phyloP scores from a whole-genome alignment of 495 filamentous ascomycete genomes.

The Clavariopsis aquatica region DNA sequence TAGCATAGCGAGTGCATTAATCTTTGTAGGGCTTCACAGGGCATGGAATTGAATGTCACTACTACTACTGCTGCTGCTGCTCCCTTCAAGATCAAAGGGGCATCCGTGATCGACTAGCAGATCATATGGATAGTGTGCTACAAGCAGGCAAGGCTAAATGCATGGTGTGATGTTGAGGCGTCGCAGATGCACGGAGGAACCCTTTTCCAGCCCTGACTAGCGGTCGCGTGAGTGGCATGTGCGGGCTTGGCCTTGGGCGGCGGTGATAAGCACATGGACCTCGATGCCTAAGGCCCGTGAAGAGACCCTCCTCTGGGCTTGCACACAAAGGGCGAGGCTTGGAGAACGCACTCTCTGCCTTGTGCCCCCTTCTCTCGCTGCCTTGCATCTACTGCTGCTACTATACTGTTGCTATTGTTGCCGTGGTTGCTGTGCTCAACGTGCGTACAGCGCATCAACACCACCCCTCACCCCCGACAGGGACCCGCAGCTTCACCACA shows the following conservation, averaged over 20 bases:
- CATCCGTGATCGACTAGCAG: not conserved
- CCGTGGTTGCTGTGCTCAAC: too few relatives aligned
- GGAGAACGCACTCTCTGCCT: not conserved
- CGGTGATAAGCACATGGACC: conserved; percentile 6
- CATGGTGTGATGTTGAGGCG: not conserved
- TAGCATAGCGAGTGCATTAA: not conserved
- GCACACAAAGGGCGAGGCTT: not conserved
- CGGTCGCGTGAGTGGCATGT: conserved; percentile 8
- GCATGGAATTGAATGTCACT: too few relatives aligned
- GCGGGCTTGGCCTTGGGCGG: not conserved
- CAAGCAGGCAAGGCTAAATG: conserved; percentile 10
- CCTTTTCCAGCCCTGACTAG: not conserved
- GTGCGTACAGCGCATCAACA: too few relatives aligned
- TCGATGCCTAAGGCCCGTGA: not conserved
- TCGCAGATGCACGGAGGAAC: conserved; percentile 2
- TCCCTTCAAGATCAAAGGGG: too few relatives aligned
- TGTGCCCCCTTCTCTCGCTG: too few relatives aligned
- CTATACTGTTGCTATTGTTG: too few relatives aligned
- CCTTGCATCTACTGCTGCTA: too few relatives aligned
- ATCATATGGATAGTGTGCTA: too few relatives aligned
- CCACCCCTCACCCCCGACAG: too few relatives aligned
- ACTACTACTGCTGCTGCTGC: too few relatives aligned
- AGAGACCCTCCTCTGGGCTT: not conserved
- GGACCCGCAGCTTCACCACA: not conserved
- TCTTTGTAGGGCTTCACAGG: not conserved